Percentiles rank a stretch among this genome's conserved stretches.
These are phyloP conservation scores for Xylaria castorea DNA, from an alignment of 495 filamentous ascomycete genomes.

Conservation along the genomic window DNA sequence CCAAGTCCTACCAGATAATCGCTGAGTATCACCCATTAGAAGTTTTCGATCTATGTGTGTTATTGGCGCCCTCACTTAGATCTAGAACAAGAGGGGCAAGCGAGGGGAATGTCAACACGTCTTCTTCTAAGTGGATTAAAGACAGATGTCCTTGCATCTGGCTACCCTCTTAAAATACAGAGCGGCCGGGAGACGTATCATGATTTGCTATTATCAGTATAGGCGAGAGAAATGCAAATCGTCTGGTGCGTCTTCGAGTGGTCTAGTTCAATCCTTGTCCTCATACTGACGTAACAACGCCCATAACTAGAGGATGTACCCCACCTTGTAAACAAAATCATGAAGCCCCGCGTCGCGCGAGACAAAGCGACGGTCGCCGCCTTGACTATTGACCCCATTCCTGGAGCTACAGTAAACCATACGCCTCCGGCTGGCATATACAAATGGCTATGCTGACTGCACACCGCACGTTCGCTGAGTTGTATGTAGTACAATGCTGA, in stretches of 20 bases:
- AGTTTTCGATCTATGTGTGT: neutral
- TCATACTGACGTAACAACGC: constrained; percentile 23
- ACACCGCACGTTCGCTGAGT: constrained; percentile 23
- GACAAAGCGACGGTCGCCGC: neutral
- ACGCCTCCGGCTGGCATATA: constrained; percentile 17
- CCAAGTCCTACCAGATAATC: neutral
- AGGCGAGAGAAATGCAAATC: constrained; percentile 18
- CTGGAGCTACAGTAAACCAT: constrained; percentile 23
- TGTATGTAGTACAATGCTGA: constrained; percentile 18
- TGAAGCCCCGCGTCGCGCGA: constrained; percentile 19
- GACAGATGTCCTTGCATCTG: neutral
- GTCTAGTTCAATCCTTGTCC: constrained; percentile 4
- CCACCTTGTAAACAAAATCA: constrained; percentile 20
- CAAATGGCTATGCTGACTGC: constrained; percentile 21
- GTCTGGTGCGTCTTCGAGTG: neutral
- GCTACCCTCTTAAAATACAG: neutral
- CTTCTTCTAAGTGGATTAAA: constrained; percentile 17
- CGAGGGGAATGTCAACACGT: constrained; percentile 3
- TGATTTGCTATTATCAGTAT: constrained; percentile 3
- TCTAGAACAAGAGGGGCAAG: constrained; percentile 19
- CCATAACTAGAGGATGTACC: constrained; percentile 14
- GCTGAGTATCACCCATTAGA: neutral
- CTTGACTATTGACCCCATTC: constrained; percentile 7
- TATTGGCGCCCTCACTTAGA: neutral
- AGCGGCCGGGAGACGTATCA: neutral